Conservation (phyloP, 352 stramenopile species). For the Thraustochytrium sp. region DNA sequence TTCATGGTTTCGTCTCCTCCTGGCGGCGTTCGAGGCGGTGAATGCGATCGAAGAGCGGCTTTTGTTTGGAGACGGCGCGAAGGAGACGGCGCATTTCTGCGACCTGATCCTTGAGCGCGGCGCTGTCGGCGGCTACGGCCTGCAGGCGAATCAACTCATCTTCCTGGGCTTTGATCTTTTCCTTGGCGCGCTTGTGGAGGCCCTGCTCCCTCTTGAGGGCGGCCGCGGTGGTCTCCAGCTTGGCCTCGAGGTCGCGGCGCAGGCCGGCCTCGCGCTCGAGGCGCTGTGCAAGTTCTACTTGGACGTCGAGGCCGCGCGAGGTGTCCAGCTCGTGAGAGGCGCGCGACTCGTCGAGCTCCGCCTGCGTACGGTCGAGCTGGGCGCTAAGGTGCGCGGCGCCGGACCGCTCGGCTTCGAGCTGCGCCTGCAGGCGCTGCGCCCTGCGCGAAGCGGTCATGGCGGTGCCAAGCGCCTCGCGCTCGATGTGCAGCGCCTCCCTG, state of each 20-base stretch:
- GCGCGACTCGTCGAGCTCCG: background rate
- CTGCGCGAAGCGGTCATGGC: background rate
- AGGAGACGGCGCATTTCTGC: background rate
- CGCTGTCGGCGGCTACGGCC: background rate
- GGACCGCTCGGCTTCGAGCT: background rate
- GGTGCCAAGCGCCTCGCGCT: background rate
- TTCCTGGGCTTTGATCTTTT: slow-evolving; percentile 4
- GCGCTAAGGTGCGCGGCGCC: background rate
- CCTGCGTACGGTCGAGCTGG: background rate
- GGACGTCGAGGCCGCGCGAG: background rate
- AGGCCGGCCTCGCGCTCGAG: background rate
- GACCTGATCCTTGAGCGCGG: background rate
- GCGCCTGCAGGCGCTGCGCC: background rate
- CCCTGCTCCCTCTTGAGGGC: background rate
- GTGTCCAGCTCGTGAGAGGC: background rate
- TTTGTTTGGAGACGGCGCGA: background rate
- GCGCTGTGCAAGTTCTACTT: background rate
- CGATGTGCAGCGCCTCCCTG: background rate
- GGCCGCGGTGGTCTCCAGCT: background rate
- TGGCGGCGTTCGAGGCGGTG: background rate
- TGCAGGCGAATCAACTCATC: background rate
- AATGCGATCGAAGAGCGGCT: background rate
- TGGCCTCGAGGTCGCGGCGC: background rate
- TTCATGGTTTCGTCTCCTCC: background rate
- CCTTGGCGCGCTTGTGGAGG: background rate